Evolutionary conservation across 257 asterid species (phyloP), one percentile per base, ranked within the genome.

Genomic region (Avicennia marina): DNA sequence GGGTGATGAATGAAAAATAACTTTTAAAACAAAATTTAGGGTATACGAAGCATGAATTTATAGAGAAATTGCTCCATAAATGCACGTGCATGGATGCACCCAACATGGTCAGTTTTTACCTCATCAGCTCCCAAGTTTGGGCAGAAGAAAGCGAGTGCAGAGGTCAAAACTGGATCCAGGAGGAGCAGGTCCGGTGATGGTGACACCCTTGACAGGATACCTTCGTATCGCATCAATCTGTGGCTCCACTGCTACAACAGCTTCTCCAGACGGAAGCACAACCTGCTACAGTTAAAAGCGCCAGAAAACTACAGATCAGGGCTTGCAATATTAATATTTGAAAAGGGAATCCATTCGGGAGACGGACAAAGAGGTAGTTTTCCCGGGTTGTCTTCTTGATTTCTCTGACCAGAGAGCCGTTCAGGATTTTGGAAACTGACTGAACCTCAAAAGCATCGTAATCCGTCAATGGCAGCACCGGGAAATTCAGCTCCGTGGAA

Each of bases 121-220:
- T 78, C 89, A 18, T 58, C 38, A 29, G 70, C 6, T 18, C 89
- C 81, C 5, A 73, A 47, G 41, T 73, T 78, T 1, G 86, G 89
- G 68, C 74, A 68, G 63, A 82, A 82, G 62, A n/a, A 66, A 75
- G 3, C 86, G 78, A 56, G 72, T 73, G 55, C 42, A 62, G 38
- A 78, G 68, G 64, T 81, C 85, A 56, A 76, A 78, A 10, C 59
- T 71, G 0, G 89, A 73, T 53, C 65, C 81, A 24, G 66, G 48
- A 5, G 78, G 78, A 29, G 78, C 86, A 29, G 72, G 76, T 33
- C 71, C 86, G 0, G 89, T 82, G 34, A 81, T 42, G 15, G 78
- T 73, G 26, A 81, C 39, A 33, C 85, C 85, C 48, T 68, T 66
- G 12, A 46, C 83, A 1, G 73, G 65, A 11, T 54, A 58, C 16